Base-by-base conservation (phyloP, 164 flowering plant species). In the Piper betle region DNA sequence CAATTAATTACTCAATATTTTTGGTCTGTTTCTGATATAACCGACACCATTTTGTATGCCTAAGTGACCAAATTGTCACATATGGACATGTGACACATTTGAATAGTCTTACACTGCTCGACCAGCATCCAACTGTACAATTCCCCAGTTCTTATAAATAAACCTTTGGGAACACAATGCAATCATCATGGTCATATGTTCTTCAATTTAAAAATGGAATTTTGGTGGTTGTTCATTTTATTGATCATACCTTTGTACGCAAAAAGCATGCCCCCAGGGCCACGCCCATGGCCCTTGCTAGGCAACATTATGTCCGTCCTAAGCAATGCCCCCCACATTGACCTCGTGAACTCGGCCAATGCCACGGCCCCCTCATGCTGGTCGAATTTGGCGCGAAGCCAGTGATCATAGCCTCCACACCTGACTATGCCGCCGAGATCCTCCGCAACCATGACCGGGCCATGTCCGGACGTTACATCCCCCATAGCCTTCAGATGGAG, bases 281-380 rank as follows among this genome's bases (percentile, higher is more conserved):
- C 81, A n/a, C 25, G n/a, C 13, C 69, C 77, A 69, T 78, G 75
- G 74, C 81, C 79, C 18, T 41, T 78, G n/a, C 1, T 78, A 2
- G 81, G 81, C 59, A 78, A 75, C 62, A 17, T 73, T n/a, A 52
- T 69, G 37, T 56, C 59, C 39, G 66, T 73, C 6, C 56, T 64
- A 16, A 66, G 70, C 9, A 55, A 39, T 0, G 53, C 55, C 11
- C 75, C 74, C 16, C 79, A 78, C 19, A 39, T 73, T 9, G 43
- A 41, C 2, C 65, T 75, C 9, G 46, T 64, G 37, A 20, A 42
- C 61, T 69, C 5, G 70, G 77, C 39, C 50, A 61, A 37, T 8
- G 4, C 3, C 64, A 78, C 42, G 81, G 79, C 50, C 79, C 81
- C 1, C 62, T 78, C 40, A 69, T 78, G 46, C 68, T 72, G 0